Evolutionary conservation across 345 rosid species (phyloP), one percentile per base, ranked within the genome.

Genomic region (Jatropha curcas): DNA sequence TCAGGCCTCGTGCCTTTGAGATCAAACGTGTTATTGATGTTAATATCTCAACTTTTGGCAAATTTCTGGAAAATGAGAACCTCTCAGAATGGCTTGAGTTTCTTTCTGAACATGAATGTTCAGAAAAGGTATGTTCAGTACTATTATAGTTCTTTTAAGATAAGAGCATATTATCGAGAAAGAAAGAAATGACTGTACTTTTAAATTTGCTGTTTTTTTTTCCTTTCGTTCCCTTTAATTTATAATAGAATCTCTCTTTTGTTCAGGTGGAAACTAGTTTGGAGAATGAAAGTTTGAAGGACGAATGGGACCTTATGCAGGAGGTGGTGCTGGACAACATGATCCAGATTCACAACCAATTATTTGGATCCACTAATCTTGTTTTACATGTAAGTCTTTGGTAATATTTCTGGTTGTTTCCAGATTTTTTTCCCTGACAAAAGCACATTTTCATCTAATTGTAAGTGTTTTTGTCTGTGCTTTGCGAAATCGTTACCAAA

Each of bases 311-410:
- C 74, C 77, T 83, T 57, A 80, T 88, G 77, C 84, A 85, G 76
- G 97, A 89, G 70, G 77, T 87, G 25, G 65, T 82, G 10, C 61
- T 88, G 68, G 77, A 79, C 70, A 73, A 74, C 76, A 77, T 92
- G 80, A 84, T 92, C 73, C 68, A 75, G 79, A 79, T 83, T 16
- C 95, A 92, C 79, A 89, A 82, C 74, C 90, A 86, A 72, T 77
- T 94, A 72, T 94, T 92, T 88, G 98, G 98, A 24, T 90, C 94
- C n/a, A 76, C n/a, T 34, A 77, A 86, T 84, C 92, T 89, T 76
- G 74, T 85, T 68, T 73, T 75, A 71, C 39, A 62, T 71, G 98
- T 94, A 87, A 87, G 90, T 83, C 59, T n/a, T 71, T 56, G 30
- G 16, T 60, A 30, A 25, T 48, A 14, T 48, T 14, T 14, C 19